Evolutionary conservation across 495 filamentous ascomycete species (phyloP), one percentile per base, ranked within the genome.

Genomic region (Trichoderma erinaceum): DNA sequence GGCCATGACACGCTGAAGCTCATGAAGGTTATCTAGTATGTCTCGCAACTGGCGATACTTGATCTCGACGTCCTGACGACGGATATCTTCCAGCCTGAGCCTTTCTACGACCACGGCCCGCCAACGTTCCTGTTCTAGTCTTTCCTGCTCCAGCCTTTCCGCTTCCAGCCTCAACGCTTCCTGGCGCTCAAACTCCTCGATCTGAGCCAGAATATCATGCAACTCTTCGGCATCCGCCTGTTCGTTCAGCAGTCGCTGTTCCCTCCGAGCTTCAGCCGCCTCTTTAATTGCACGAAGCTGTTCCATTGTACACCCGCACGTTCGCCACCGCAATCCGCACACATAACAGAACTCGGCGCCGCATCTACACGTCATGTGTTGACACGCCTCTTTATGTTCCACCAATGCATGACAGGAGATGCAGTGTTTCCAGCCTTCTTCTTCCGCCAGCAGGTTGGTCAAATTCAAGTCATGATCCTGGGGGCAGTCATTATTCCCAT

Each of bases 331-430:
- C 11, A 70, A 70, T 0, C 77, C 76, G 69, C 83, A 86, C 21
- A 78, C 80, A 67, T 83, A 86, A 72, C 84, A 85, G 73, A 85
- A 86, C 52, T 83, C 71, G 1, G 75, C 75, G 10, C 79, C 75
- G 74, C 82, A 85, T 46, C 73, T 75, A 68, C 83, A 86, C 7
- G 78, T 84, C 81, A 86, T 84, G 71, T 84, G 82, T 64, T 81
- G 76, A 68, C 84, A 86, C 0, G 80, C 84, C 29, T 78, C 77
- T 27, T 68, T 71, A 67, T 81, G 80, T 71, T 85, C 83, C 18
- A 85, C 73, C 18, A 81, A 68, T 10, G 72, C 69, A 46, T 70
- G 66, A 69, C 82, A 84, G n/a, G 70, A 72, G 41, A 73, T 72
- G 66, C 81, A 84, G 23, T 71, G 70, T 66, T 80, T 78, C 79